Percentiles rank a stretch among this genome's conserved stretches.
Conservation (phyloP, 257 asterid species). For the Solanum stenotomum region DNA sequence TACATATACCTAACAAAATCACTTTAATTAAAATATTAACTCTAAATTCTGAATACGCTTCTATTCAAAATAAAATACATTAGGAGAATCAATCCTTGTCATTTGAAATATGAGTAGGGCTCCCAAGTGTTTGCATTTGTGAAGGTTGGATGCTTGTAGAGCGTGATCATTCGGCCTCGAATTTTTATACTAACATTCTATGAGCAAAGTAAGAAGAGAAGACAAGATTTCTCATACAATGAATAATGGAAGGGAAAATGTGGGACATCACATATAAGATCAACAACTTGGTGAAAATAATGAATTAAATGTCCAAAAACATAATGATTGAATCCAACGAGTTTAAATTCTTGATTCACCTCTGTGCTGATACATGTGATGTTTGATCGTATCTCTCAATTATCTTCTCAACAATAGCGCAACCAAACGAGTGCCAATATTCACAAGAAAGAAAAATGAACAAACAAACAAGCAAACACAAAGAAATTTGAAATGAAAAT, state of each 20-base stretch:
- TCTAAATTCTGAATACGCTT: neutral
- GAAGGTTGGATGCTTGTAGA: too few species aligned
- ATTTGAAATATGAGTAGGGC: neutral
- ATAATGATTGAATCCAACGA: too few species aligned
- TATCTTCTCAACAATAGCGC: neutral
- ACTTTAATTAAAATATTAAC: neutral
- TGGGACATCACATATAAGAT: neutral
- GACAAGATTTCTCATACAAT: neutral
- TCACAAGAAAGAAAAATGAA: too few species aligned
- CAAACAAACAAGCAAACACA: neutral
- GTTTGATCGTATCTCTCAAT: neutral
- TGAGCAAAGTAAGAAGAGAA: neutral
- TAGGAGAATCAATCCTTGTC: too few species aligned
- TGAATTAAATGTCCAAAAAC: too few species aligned
- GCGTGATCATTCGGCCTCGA: too few species aligned
- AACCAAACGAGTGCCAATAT: too few species aligned
- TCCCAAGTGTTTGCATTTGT: neutral
- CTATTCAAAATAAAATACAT: neutral
- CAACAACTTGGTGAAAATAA: too few species aligned
- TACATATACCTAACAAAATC: neutral
- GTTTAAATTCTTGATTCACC: neutral
- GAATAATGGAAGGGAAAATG: neutral
- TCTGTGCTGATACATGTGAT: neutral
- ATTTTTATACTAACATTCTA: neutral
- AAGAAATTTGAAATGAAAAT: too few species aligned